Evolutionary conservation across 2,329 filamentous ascomycete species (phyloP), one percentile per base, ranked within the genome.

Genomic region (Botrytis medusae): DNA sequence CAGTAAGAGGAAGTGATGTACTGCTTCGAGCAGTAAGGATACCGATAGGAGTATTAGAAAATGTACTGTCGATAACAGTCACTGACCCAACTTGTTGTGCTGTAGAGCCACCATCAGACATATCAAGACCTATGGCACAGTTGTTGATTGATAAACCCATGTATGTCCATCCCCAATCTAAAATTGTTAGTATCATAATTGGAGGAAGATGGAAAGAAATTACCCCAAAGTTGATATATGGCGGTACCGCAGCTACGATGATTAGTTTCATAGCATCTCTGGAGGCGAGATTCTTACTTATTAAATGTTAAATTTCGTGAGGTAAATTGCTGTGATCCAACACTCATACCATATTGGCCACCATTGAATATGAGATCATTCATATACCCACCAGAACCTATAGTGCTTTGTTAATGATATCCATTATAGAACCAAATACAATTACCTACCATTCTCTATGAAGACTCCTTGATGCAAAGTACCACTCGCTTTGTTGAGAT

Each of bases 311-410:
- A 76, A 75, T 89, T 88, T 16, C 86, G 84, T 74, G 86, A 87
- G 0, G 89, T 91, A 76, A 87, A 90, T 78, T 92, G 91, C 82
- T 93, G 90, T 74, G 86, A 90, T 57, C 90, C 90, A 73, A 90
- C 82, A 78, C 87, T 88, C 57, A 85, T 86, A 67, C 89, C 90
- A 72, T 88, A 85, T 18, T 84, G 83, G 62, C 91, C 91, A 70
- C 90, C 90, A 59, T 86, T 86, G 83, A 91, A 91, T 65, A 82
- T 83, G 7, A 90, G 80, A 76, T 91, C 89, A 48, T 84, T 85
- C 80, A 91, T 84, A 79, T 88, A 90, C 42, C 88, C 88, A 74
- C 86, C 89, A 74, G 87, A 89, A 48, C 85, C 78, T 78, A 51
- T 12, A 61, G 4, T 44, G 34, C 22, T 69, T 22, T 62, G 57